Base-by-base conservation (phyloP, 1,139 yeast genomes). In the Kodamaea suecica region DNA sequence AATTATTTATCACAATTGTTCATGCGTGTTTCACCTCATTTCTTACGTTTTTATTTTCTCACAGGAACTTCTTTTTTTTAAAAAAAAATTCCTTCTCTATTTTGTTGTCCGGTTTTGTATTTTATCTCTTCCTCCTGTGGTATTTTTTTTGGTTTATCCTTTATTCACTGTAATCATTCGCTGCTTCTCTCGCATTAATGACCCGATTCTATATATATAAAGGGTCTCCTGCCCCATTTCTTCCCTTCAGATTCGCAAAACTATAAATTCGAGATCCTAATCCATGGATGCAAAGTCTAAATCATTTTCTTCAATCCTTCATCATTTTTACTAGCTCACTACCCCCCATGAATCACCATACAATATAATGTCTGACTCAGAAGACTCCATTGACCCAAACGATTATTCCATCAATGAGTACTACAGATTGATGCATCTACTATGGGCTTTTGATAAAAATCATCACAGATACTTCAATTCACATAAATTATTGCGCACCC, bases 401-500 rank as follows among this genome's bases (percentile, higher is more conserved):
- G 47, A 43, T 23, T 55, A 55, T 36, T 34, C 57, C 12, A 37
- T 53, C 14, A 46, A 42, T 5, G 63, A 59, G 36, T 57, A 56
- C 40, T 45, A 45, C 39, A 43, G 45, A 27, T 39, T 59, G 5
- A 40, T 56, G 4, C 35, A 38, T 14, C 53, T 57, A 2, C 43
- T 58, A 11, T 50, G 56, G 56, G 21, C 30, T 19, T 36, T 38
- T 27, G 44, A 40, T 4, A 41, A 45, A 10, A 35, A 44, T 13
- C 48, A 47, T 20, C 33, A 38, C 7, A 42, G 37, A 21, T 43
- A 48, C 24, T 39, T 49, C 20, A 50, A 52, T 30, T 42, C 49
- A 20, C 64, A 60, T 35, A 49, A 49, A 31, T 39, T 50, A 24
- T 43, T 57, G 23, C 45, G 64, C 31, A 57, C 63, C 3, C 41